phyloP scores from a whole-genome alignment of 306 rosid genomes.

The Dalbergia oliveri region DNA sequence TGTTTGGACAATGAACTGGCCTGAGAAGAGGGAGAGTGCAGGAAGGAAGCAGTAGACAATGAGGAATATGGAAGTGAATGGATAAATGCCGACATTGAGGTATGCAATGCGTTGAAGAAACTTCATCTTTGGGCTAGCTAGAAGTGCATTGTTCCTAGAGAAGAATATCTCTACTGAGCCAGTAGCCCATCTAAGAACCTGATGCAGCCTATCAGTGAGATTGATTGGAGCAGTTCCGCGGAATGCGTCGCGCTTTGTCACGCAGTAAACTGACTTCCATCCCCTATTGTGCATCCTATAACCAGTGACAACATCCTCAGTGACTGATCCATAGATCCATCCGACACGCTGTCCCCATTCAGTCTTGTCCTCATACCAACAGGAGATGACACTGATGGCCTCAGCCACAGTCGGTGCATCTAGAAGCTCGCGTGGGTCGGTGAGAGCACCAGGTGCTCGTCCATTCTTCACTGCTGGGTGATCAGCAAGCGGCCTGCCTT shows the following conservation, averaged over 20 bases:
- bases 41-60: constrained; percentile 98
- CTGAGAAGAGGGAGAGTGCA: constrained; percentile 95
- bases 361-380: constrained; percentile 98
- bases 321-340: constrained; percentile 98
- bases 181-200: constrained; percentile 97
- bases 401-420: constrained; percentile 97
- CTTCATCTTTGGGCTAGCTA: constrained; percentile 90
- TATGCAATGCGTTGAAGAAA: constrained; percentile 86
- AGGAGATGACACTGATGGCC: constrained; percentile 94
- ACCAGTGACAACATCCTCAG: constrained; percentile 98
- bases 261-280: constrained; percentile 96
- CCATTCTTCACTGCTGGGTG: constrained; percentile 97
- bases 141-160: constrained; percentile 90
- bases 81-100: constrained; percentile 97
- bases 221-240: constrained; percentile 98
- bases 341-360: constrained; percentile 99
- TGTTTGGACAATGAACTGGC: constrained; percentile 91
- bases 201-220: constrained; percentile 94
- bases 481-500: constrained; percentile 98
- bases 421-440: constrained; percentile 83
- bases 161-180: constrained; percentile 98
- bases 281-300: constrained; percentile 98
- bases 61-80: constrained; percentile 92
- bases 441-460: constrained; percentile 90
- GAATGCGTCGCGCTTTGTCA: constrained; percentile 94